Percentiles rank a stretch among this genome's conserved stretches.
These are phyloP conservation scores for Coprinopsis cinerea DNA, from an alignment of 768 basidiomycete species.

Conservation along the genomic window DNA sequence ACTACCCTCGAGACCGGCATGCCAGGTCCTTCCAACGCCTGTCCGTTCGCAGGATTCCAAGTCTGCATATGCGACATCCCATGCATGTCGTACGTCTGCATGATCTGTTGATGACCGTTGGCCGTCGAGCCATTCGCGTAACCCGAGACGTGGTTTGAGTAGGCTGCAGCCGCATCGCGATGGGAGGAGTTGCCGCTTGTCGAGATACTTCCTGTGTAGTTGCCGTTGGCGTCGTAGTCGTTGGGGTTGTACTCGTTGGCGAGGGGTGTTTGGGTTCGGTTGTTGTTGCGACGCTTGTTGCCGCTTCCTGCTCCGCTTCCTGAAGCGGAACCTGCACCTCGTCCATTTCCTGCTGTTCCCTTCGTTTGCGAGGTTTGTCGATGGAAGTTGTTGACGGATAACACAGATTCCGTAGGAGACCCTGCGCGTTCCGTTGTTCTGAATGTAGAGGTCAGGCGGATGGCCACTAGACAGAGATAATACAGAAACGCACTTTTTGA, in stretches of 20 bases:
- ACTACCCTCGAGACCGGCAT: slow-evolving; percentile 60
- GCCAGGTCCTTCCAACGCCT: slow-evolving; percentile 69
- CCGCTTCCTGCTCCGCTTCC: slow-evolving; percentile 14
- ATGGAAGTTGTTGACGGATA: slow-evolving; percentile 53
- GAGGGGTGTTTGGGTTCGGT: slow-evolving; percentile 34
- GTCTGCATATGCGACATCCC: slow-evolving; percentile 33
- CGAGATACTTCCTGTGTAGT: too few relatives aligned
- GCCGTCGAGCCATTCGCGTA: slow-evolving; percentile 12
- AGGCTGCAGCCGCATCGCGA: not conserved
- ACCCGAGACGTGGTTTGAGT: not conserved
- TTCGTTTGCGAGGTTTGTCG: slow-evolving; percentile 43
- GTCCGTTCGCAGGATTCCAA: slow-evolving; percentile 46
- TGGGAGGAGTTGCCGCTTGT: not conserved
- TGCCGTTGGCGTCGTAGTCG: not conserved
- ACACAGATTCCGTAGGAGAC: slow-evolving; percentile 69
- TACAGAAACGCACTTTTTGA: slow-evolving; percentile 49
- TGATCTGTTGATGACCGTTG: slow-evolving; percentile 27
- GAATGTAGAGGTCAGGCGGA: not conserved
- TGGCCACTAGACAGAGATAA: slow-evolving; percentile 7
- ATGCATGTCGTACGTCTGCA: slow-evolving; percentile 37
- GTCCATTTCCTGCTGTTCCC: slow-evolving; percentile 16
- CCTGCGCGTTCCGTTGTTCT: slow-evolving; percentile 49
- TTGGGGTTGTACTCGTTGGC: slow-evolving; percentile 29
- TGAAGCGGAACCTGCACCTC: slow-evolving; percentile 22
- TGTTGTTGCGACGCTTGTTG: slow-evolving; percentile 33